A percentile compares a stretch with the other conserved stretches of the same genome.
These are phyloP conservation scores for Aspergillus sp. DNA, from an alignment of 2,329 filamentous ascomycete genomes.

Conservation along the genomic window DNA sequence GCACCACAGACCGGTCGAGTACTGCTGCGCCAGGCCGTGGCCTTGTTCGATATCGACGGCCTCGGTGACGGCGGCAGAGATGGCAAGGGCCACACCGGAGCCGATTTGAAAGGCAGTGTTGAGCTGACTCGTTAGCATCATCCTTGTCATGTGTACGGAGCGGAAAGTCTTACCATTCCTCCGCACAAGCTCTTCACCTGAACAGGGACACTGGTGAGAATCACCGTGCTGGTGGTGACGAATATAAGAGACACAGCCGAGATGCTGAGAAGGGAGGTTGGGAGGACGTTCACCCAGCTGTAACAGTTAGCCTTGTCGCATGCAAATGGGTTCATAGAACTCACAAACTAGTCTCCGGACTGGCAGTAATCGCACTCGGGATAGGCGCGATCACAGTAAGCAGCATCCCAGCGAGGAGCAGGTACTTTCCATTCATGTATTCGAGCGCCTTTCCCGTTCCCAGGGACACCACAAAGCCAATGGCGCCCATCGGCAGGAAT, in stretches of 20 bases:
- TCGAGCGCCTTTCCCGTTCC: constrained; percentile 38
- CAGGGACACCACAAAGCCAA: constrained; percentile 39
- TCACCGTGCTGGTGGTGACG: constrained; percentile 42
- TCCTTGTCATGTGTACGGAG: not conserved
- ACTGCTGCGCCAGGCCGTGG: constrained; percentile 33
- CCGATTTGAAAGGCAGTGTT: constrained; percentile 47
- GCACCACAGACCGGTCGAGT: constrained; percentile 43
- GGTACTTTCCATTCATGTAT: constrained; percentile 37
- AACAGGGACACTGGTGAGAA: constrained; percentile 40
- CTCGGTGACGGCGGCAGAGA: constrained; percentile 39
- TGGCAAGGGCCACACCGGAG: constrained; percentile 41
- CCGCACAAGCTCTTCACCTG: constrained; percentile 43
- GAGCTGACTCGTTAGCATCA: constrained; percentile 20
- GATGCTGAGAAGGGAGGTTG: constrained; percentile 40
- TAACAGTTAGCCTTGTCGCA: not conserved
- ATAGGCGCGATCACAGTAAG: constrained; percentile 40
- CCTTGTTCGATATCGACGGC: constrained; percentile 39
- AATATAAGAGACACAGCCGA: constrained; percentile 43
- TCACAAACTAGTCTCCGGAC: constrained; percentile 23
- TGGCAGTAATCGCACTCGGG: constrained; percentile 29
- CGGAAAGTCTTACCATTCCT: constrained; percentile 32
- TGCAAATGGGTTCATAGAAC: too few relatives aligned
- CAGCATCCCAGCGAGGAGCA: constrained; percentile 35
- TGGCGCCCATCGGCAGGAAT: constrained; percentile 43
- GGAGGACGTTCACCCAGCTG: constrained; percentile 42